Evolutionary conservation across 202 grass and related monocot genomes (phyloP).

Genomic region (Tripidium arundinaceum): DNA sequence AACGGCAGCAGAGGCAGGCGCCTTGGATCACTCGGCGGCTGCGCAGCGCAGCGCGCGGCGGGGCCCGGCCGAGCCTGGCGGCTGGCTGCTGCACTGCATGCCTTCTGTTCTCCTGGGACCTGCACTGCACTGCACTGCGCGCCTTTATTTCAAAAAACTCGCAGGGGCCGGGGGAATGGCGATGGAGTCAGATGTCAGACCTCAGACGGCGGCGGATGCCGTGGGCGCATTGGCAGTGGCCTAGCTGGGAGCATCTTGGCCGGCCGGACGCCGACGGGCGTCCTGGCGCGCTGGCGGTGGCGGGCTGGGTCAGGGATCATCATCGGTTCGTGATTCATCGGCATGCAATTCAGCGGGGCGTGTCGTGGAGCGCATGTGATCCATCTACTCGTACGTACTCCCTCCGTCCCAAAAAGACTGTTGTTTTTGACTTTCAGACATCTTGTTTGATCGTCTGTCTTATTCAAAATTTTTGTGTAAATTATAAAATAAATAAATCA

Average conservation of each 20-base stretch:
- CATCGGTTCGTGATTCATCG: conserved; percentile 28
- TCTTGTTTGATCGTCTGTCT: no score
- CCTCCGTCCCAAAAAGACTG: no score
- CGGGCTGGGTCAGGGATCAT: background rate
- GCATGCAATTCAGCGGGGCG: background rate
- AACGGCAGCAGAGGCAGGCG: background rate
- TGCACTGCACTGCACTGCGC: background rate
- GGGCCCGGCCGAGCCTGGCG: background rate
- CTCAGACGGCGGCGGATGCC: background rate
- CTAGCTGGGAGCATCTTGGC: conserved; percentile 14
- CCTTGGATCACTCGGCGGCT: conserved; percentile 37
- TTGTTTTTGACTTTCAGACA: no score
- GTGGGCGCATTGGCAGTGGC: background rate
- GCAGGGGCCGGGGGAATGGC: background rate
- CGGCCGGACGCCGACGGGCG: background rate
- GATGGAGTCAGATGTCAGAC: background rate
- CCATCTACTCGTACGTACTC: background rate
- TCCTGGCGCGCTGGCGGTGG: background rate
- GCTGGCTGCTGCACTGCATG: no score
- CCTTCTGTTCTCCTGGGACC: background rate
- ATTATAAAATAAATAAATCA: no score
- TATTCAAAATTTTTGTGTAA: no score
- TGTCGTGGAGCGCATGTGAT: conserved; percentile 18
- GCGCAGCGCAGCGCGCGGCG: background rate
- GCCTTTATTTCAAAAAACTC: conserved; percentile 46